A percentile compares a stretch with the other conserved stretches of the same genome.
phyloP scores from a whole-genome alignment of 2,329 filamentous ascomycete genomes.

The Cylindrodendrum hubeiense region DNA sequence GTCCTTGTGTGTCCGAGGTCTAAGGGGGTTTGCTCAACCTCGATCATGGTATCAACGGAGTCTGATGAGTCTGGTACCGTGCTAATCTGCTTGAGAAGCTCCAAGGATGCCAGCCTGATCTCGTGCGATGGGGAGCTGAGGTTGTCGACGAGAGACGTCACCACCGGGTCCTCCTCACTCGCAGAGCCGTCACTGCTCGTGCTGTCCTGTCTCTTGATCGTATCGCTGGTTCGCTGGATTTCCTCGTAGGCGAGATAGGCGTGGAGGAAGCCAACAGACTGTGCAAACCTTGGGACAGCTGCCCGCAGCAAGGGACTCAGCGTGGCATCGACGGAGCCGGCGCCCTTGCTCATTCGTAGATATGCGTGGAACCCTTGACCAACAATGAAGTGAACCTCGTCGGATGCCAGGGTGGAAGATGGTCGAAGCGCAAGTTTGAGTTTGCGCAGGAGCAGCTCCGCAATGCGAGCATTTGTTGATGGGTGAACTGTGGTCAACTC shows the following conservation, averaged over 20 bases:
- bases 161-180: conserved; percentile 70
- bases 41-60: conserved; percentile 70
- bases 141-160: conserved; percentile 76
- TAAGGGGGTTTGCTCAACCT: conserved; percentile 85
- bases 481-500: conserved; percentile 73
- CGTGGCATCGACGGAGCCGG: conserved; percentile 68
- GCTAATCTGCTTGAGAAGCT: conserved; percentile 74
- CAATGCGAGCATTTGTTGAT: conserved; percentile 74
- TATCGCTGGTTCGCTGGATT: conserved; percentile 36
- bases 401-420: conserved; percentile 68
- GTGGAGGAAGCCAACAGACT: conserved; percentile 74
- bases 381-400: conserved; percentile 78
- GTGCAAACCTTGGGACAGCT: conserved; percentile 75
- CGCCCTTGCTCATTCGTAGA: conserved; percentile 71
- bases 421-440: conserved; percentile 74
- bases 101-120: conserved; percentile 79
- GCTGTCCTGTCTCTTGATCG: conserved; percentile 39
- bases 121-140: conserved; percentile 81
- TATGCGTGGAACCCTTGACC: conserved; percentile 82
- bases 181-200: conserved; percentile 57
- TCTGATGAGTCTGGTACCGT: conserved; percentile 38
- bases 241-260: conserved; percentile 70
- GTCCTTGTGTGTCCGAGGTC: conserved; percentile 80
- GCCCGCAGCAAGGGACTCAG: conserved; percentile 76
- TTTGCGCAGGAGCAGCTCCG: conserved; percentile 74